Percentiles rank a stretch among this genome's conserved stretches.
These are phyloP conservation scores for Cyclocybe cylindracea DNA, from an alignment of 768 basidiomycete species.

Conservation along the genomic window DNA sequence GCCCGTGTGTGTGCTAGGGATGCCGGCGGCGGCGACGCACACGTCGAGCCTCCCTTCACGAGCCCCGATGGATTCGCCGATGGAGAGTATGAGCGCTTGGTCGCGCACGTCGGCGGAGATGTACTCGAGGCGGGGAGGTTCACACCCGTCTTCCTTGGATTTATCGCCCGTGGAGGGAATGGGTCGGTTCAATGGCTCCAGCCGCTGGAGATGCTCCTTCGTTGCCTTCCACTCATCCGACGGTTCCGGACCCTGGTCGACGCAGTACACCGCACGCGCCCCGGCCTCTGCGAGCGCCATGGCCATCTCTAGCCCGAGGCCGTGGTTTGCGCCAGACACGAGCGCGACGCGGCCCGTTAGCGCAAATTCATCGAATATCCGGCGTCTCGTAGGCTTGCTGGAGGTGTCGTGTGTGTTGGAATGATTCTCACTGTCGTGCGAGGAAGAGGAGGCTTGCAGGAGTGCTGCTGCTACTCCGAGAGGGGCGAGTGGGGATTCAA, in stretches of 20 bases:
- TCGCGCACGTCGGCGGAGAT: slow-evolving; percentile 52
- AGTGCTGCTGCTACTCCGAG: slow-evolving; percentile 23
- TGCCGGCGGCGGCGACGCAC: slow-evolving; percentile 64
- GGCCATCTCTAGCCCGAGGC: slow-evolving; percentile 54
- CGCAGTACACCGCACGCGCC: slow-evolving; percentile 47
- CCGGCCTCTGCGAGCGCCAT: slow-evolving; percentile 28
- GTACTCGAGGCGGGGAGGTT: slow-evolving; percentile 36
- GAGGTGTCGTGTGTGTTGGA: slow-evolving; percentile 3
- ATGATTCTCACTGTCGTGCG: too few relatives aligned
- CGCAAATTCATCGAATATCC: slow-evolving; percentile 47
- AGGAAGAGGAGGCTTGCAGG: slow-evolving; percentile 8
- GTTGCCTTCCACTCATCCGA: slow-evolving; percentile 48
- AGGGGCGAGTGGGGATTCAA: slow-evolving; percentile 10
- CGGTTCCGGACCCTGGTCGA: slow-evolving; percentile 52
- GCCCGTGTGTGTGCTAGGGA: slow-evolving; percentile 40
- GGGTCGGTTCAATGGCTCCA: slow-evolving; percentile 11
- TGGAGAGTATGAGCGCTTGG: slow-evolving; percentile 44
- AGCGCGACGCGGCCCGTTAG: slow-evolving; percentile 47
- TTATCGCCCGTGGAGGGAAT: slow-evolving; percentile 14
- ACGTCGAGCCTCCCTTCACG: slow-evolving; percentile 60
- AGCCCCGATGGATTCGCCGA: slow-evolving; percentile 48
- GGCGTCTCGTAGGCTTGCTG: slow-evolving; percentile 24
- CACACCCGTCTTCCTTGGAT: slow-evolving; percentile 1
- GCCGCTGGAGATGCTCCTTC: slow-evolving; percentile 38
- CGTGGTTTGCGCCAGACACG: slow-evolving; percentile 55